Evolutionary conservation across 495 filamentous ascomycete species (phyloP).

Genomic region (Amorphotheca resinae): DNA sequence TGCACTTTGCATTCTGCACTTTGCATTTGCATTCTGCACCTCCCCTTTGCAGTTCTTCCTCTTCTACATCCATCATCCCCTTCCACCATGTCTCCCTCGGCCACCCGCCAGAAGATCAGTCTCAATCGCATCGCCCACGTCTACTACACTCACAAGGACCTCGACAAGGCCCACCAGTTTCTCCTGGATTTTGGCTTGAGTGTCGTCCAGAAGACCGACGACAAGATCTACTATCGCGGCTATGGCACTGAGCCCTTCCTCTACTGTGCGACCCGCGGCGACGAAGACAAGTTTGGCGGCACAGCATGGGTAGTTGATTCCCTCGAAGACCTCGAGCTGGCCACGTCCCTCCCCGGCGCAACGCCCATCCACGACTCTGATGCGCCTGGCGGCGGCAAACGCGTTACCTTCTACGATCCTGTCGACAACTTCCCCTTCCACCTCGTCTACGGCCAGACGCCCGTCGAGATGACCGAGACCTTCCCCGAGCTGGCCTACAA

Average conservation of each 20-base stretch:
- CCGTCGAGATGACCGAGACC: constrained; percentile 24
- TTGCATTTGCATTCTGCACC: no score
- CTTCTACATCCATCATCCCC: no score
- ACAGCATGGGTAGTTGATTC: constrained; percentile 42
- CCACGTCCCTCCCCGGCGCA: constrained; percentile 31
- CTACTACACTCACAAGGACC: constrained; percentile 41
- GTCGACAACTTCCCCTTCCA: constrained; percentile 47
- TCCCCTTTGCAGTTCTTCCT: no score
- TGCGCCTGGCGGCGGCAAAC: constrained; percentile 45
- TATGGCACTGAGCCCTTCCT: constrained; percentile 49
- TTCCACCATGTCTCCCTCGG: constrained; percentile 13
- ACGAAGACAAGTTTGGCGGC: constrained; percentile 40
- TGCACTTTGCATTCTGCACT: no score
- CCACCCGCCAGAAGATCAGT: constrained; percentile 29
- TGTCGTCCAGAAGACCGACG: constrained; percentile 29
- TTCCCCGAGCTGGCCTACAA: constrained; percentile 36
- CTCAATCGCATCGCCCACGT: constrained; percentile 43
- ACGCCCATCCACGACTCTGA: constrained; percentile 37
- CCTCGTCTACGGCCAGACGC: constrained; percentile 42
- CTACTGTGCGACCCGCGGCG: constrained; percentile 34
- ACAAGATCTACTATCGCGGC: constrained; percentile 45
- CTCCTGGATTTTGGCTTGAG: constrained; percentile 46
- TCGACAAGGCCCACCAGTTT: constrained; percentile 36
- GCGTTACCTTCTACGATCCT: constrained; percentile 45
- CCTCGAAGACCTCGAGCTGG: constrained; percentile 39